Evolutionary conservation across 805 yeast genomes (phyloP), one percentile per base, ranked within the genome.

Genomic region (Wickerhamiella brachini): DNA sequence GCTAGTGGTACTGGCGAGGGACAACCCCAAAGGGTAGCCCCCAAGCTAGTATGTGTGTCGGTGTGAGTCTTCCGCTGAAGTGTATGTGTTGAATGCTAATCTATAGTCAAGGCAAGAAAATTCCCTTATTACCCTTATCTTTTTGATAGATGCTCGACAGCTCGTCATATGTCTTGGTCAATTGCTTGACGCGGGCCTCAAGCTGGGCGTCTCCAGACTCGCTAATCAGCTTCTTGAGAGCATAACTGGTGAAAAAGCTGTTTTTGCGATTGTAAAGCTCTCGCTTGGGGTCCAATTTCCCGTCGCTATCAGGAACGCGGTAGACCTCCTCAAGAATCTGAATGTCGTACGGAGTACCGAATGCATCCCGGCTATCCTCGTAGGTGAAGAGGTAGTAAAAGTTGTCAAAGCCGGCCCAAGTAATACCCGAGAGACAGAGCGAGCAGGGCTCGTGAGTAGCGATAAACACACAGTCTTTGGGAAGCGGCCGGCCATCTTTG

Each of bases 381-480:
- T 57, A 54, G 34, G 56, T 53, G 49, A 57, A 57, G 38, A 54
- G 50, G 42, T 56, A 57, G 50, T 53, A 51, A 41, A 57, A 54
- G 46, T 57, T 57, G 54, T 57, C 60, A 45, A 57, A 57, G 9
- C 59, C 59, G 3, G 57, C 50, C 60, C 60, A 57, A 23, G 59
- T 56, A 37, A 57, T 56, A 1, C 57, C 60, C 13, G 52, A 51
- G 44, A 57, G 45, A 49, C 60, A 57, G 20, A 57, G 50, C n/a
- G 60, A 54, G 51, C 60, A 57, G 7, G 60, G 60, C 51, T 57
- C 60, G 39, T 57, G 60, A 5, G 60, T 57, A 3, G 60, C 53
- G 10, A 56, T n/a, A 26, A 57, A 57, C n/a, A 56, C 17, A 43
- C 57, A 55, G 26, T 57, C 60, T 21, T 47, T 54, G 21, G 57